phyloP scores from a whole-genome alignment of 2,329 filamentous ascomycete genomes.

The Cercospora berteroae region DNA sequence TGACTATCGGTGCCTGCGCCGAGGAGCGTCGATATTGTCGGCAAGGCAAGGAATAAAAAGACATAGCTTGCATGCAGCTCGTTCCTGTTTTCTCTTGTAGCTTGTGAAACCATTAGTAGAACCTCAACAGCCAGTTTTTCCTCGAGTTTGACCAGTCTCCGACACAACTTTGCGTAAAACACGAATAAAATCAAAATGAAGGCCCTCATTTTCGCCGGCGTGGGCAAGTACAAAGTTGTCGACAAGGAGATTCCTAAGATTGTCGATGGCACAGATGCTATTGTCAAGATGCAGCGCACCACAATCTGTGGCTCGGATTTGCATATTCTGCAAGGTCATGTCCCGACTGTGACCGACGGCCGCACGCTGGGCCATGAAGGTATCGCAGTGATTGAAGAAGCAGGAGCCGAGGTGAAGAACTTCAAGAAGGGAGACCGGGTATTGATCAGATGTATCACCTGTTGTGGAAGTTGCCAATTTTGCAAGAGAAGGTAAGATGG shows the following conservation, averaged over 20 bases:
- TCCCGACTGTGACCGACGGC: conserved; percentile 49
- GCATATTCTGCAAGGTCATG: conserved; percentile 56
- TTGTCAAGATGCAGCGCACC: conserved; percentile 40
- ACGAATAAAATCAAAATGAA: conserved; percentile 21
- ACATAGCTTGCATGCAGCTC: neutral
- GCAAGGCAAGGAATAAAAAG: neutral
- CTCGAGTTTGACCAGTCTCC: neutral
- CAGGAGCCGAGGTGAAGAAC: conserved; percentile 47
- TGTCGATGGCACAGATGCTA: conserved; percentile 33
- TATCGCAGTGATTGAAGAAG: conserved; percentile 50
- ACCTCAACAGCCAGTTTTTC: neutral
- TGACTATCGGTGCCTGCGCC: neutral
- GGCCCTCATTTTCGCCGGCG: conserved; percentile 28
- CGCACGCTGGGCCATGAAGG: conserved; percentile 55
- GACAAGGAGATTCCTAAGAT: conserved; percentile 29
- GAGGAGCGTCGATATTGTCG: neutral
- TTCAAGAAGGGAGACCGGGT: conserved; percentile 54
- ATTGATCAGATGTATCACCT: conserved; percentile 46
- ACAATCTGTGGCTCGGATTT: conserved; percentile 45
- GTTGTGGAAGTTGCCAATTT: conserved; percentile 53
- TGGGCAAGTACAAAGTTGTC: conserved; percentile 30
- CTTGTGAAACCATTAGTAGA: neutral
- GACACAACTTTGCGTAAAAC: neutral
- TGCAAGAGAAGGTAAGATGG: conserved; percentile 41
- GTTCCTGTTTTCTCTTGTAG: neutral